A percentile compares a stretch with the other conserved stretches of the same genome.
Conservation (phyloP, 1,284 basidiomycete genomes). For the Bjerkandera adusta region DNA sequence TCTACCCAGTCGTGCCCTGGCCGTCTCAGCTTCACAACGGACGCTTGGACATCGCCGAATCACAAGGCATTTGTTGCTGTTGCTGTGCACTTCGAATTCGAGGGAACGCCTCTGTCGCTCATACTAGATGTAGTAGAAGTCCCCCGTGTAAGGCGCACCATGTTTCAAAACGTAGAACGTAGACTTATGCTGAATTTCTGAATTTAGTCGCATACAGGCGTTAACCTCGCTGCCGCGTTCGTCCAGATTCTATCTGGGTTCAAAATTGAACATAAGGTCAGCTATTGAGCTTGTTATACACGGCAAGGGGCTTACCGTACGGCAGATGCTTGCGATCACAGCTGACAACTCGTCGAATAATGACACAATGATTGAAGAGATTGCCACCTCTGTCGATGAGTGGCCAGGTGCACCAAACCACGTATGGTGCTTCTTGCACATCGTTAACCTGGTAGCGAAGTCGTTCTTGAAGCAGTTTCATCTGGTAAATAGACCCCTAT, state of each 20-base stretch:
- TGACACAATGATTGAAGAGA: conserved; percentile 29
- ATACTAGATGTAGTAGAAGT: conserved; percentile 19
- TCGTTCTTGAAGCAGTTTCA: conserved; percentile 17
- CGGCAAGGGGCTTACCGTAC: conserved; percentile 7
- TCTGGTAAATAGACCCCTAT: too few species aligned
- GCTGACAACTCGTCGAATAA: conserved; percentile 32
- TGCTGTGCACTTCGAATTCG: conserved; percentile 24
- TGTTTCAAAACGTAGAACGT: neutral
- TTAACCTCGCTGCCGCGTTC: conserved; percentile 22
- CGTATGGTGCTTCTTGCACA: conserved; percentile 33
- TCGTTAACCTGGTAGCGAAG: conserved; percentile 32
- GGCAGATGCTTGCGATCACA: conserved; percentile 25
- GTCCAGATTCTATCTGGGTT: conserved; percentile 1
- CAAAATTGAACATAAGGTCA: neutral
- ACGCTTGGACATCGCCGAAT: conserved; percentile 34
- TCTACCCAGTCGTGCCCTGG: too few species aligned
- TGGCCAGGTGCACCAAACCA: conserved; percentile 24
- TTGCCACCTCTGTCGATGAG: conserved; percentile 17
- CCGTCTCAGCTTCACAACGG: too few species aligned
- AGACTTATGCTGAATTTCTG: neutral
- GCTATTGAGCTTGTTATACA: neutral
- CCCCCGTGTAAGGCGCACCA: neutral
- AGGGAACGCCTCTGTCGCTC: conserved; percentile 23
- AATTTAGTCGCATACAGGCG: conserved; percentile 15
- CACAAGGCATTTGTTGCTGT: conserved; percentile 26